Conservation (phyloP, 257 asterid genomes). For the Ilex aquifolium region DNA sequence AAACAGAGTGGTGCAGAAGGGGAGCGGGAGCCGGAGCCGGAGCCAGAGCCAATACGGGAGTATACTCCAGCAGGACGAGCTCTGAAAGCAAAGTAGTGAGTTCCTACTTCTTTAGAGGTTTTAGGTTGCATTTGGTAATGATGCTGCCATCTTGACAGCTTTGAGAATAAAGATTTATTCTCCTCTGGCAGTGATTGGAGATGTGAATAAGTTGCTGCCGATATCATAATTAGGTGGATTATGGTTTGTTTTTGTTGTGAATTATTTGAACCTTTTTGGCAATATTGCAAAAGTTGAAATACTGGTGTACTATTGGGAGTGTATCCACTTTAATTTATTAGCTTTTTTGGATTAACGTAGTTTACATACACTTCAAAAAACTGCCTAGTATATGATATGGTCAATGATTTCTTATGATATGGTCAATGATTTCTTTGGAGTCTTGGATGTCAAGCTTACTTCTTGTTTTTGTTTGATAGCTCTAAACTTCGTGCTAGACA, state of each 20-base stretch:
- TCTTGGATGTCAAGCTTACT: background rate
- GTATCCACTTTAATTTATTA: too few relatives aligned
- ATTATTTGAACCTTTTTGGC: too few relatives aligned
- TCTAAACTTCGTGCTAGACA: slow-evolving; percentile 83
- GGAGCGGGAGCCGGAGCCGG: slow-evolving; percentile 43
- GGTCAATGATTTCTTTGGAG: background rate
- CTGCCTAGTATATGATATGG: background rate
- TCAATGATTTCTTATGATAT: background rate
- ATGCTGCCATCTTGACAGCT: too few relatives aligned
- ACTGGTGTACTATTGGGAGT: too few relatives aligned
- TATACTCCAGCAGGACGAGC: slow-evolving; percentile 84
- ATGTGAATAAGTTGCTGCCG: too few relatives aligned
- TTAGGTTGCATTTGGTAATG: too few relatives aligned
- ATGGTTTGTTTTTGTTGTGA: too few relatives aligned
- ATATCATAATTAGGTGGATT: too few relatives aligned
- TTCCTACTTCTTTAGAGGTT: slow-evolving; percentile 8
- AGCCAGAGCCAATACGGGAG: slow-evolving; percentile 59
- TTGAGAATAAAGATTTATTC: too few relatives aligned
- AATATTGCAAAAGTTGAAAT: too few relatives aligned
- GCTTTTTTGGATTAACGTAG: too few relatives aligned
- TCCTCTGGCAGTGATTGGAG: too few relatives aligned
- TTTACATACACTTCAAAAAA: background rate
- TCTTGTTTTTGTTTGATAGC: slow-evolving; percentile 32
- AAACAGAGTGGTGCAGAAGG: slow-evolving; percentile 55
- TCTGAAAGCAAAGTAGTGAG: slow-evolving; percentile 84